A percentile compares a stretch with the other conserved stretches of the same genome.
These are phyloP conservation scores for Blastobotrys serpentis DNA, from an alignment of 1,139 yeast genomes.

Conservation along the genomic window DNA sequence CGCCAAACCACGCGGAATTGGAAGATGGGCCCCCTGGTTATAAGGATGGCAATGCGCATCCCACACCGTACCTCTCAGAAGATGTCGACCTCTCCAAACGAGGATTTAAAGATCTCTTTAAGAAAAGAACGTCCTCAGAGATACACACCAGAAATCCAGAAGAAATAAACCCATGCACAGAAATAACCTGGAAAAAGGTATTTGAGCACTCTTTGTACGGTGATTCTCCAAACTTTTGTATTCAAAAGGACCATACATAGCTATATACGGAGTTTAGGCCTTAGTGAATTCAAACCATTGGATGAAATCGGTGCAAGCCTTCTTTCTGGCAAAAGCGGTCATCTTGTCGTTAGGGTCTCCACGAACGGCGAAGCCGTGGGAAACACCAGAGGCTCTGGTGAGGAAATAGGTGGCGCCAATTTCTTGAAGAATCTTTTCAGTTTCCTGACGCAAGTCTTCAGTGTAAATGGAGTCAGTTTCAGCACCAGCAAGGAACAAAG, in stretches of 20 bases:
- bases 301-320: constrained; percentile 59
- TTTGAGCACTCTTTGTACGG: constrained; percentile 31
- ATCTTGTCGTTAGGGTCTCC: constrained; percentile 62
- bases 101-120: neutral
- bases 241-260: constrained; percentile 11
- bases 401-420: constrained; percentile 54
- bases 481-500: constrained; percentile 70
- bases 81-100: neutral
- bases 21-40: neutral
- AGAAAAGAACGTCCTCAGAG: no score
- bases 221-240: constrained; percentile 27
- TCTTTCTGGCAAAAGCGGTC: constrained; percentile 67
- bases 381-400: constrained; percentile 57
- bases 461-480: constrained; percentile 65
- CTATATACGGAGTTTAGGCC: neutral
- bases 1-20: neutral
- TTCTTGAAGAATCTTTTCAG: constrained; percentile 57
- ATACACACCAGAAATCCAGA: neutral
- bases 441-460: constrained; percentile 55
- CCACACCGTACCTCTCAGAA: neutral
- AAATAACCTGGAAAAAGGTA: constrained; percentile 31
- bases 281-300: constrained; percentile 45
- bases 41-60: neutral
- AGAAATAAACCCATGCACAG: constrained; percentile 20
- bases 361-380: constrained; percentile 75